Percentiles rank a stretch among this genome's conserved stretches.
Evolutionary conservation across 208 protist genomes (phyloP).

Genomic region (Trypanosoma conorhini): DNA sequence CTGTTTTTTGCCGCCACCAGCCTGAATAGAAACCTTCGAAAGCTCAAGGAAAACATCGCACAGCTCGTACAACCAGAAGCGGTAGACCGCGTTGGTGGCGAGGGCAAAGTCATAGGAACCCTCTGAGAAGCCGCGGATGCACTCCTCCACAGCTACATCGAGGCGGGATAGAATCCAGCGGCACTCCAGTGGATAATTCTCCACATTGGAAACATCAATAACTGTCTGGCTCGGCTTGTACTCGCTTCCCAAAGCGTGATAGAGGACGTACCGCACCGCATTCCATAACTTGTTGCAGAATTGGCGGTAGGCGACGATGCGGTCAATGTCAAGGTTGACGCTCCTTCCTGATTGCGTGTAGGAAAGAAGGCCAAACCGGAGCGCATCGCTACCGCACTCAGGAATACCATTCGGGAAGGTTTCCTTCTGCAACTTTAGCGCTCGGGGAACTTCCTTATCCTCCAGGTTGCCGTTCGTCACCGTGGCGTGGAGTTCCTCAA

Average conservation of each 20-base stretch:
- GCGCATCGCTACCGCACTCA: conserved; percentile 99
- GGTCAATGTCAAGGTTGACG: conserved; percentile 99
- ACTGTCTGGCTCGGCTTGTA: conserved; percentile 61
- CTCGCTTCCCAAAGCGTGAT: conserved; percentile 81
- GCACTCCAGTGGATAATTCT: conserved; percentile 87
- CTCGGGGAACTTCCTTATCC: conserved; percentile 91
- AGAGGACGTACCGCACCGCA: conserved; percentile 95
- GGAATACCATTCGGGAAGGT: conserved; percentile 96
- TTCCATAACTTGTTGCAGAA: conserved; percentile 99
- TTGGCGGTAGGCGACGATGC: conserved; percentile 96
- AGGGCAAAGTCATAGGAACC: conserved; percentile 92
- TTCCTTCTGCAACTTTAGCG: conserved; percentile 91
- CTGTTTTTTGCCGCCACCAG: conserved; percentile 66
- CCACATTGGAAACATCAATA: conserved; percentile 45
- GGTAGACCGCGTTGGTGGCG: conserved; percentile 92
- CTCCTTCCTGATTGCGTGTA: conserved; percentile 95
- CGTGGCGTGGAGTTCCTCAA: conserved; percentile 94
- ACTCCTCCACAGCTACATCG: conserved; percentile 70
- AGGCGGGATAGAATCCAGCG: conserved; percentile 97
- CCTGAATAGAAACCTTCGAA: conserved; percentile 92
- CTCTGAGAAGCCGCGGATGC: conserved; percentile 70
- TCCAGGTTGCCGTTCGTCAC: conserved; percentile 95
- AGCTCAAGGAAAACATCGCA: conserved; percentile 98
- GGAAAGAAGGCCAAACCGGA: conserved; percentile 98
- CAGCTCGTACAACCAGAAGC: conserved; percentile 98